Evolutionary conservation across 2,329 filamentous ascomycete species (phyloP), one percentile per base, ranked within the genome.

Genomic region (Thielaviopsis musarum): DNA sequence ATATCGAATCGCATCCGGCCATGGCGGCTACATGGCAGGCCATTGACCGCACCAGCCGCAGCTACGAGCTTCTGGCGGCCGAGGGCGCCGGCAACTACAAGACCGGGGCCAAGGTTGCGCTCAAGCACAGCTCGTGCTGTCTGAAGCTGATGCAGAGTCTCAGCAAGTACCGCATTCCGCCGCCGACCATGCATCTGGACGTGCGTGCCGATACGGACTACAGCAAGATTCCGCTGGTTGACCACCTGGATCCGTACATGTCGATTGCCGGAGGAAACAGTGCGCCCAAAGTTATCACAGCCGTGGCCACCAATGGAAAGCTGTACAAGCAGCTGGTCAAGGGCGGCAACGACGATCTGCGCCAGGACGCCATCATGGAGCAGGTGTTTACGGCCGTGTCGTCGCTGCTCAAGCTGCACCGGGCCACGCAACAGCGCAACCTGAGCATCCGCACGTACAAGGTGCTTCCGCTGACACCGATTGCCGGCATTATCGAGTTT

Each of bases 351-450:
- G 93, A 98, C 69, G 91, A 98, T 68, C 79, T 99, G 13, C 87
- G 94, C 9, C 93, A 98, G 73, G 93, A 99, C 67, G 89, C 91
- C 52, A 98, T 83, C 75, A 99, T 99, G 94, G 94, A 98, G 71
- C 93, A 99, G 71, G 93, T 98, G 1, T 99, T 98, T 69, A 88
- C 91, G 61, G 90, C 95, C 71, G 93, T 96, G 22, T 97, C 90
- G 61, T 87, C 88, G 57, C 80, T 98, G 22, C 76, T 99, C 26
- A 87, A 88, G 68, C 84, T 88, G 55, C 90, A 97, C 69, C 84
- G 88, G 59, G 80, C 84, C 13, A 96, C 93, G 2, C 85, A 90
- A 48, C 90, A 95, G 67, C 85, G 93, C 5, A 88, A 88, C 64
- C 77, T 99, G 12, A 88, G 86, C 9, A 94, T 99, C 67, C 80